Evolutionary conservation across 1,284 basidiomycete genomes (phyloP).

Genomic region (Tilletia indica): DNA sequence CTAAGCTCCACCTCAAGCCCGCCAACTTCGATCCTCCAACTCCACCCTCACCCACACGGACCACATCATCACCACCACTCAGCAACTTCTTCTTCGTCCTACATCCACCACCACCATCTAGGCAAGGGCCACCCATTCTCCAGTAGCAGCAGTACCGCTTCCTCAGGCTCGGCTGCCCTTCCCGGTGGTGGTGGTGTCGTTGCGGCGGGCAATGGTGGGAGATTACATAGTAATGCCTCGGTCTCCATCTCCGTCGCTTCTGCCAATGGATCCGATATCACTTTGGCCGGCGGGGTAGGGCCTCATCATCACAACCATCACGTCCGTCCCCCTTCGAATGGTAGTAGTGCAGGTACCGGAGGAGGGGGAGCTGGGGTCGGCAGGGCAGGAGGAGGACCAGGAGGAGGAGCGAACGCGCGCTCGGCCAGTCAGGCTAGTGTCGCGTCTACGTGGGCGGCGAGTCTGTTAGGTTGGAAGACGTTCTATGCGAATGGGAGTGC

Average conservation of each 20-base stretch:
- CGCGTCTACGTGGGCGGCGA: conserved; percentile 4
- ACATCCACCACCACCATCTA: conserved; percentile 10
- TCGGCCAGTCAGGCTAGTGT: neutral
- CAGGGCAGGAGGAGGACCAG: neutral
- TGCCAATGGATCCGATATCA: neutral
- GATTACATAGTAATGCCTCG: conserved; percentile 22
- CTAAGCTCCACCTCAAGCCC: neutral
- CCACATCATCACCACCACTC: neutral
- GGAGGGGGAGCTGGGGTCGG: neutral
- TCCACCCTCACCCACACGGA: neutral
- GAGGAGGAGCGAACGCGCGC: neutral
- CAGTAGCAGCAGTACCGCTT: neutral
- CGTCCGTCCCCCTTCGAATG: too few relatives aligned
- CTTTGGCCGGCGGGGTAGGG: neutral
- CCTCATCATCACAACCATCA: too few relatives aligned
- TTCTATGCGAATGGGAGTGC: neutral
- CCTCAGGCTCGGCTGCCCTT: neutral
- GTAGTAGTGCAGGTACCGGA: neutral
- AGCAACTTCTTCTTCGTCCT: neutral
- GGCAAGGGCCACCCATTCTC: conserved; percentile 10
- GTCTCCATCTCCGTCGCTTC: conserved; percentile 28
- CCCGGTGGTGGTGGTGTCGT: too few relatives aligned
- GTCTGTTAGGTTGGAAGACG: conserved; percentile 15
- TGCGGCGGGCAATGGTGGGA: neutral
- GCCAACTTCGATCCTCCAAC: neutral